Conservation (phyloP, 768 basidiomycete species). For the Auriscalpium vulgare region DNA sequence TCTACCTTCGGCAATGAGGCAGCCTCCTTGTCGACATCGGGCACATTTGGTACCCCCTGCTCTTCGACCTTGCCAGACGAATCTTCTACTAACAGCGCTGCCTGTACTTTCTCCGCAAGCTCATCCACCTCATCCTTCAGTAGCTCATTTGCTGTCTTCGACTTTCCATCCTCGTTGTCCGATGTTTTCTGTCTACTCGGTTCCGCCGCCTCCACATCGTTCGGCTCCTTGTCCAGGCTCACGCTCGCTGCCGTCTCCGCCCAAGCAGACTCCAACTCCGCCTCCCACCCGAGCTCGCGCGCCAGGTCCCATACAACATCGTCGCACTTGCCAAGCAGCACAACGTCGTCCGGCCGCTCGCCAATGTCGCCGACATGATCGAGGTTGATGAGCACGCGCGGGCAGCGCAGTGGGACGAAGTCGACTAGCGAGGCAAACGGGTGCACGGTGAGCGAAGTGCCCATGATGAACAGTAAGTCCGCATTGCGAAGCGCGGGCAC, state of each 20-base stretch:
- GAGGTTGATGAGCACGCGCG: conserved; percentile 15
- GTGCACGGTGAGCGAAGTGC: conserved; percentile 15
- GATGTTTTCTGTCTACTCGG: neutral
- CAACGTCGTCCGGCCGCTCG: conserved; percentile 5
- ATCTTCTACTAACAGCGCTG: neutral
- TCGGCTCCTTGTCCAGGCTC: neutral
- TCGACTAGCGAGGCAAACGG: conserved; percentile 12
- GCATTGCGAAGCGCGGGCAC: conserved; percentile 50
- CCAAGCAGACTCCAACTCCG: conserved; percentile 12
- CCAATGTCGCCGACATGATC: conserved; percentile 11
- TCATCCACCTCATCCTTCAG: neutral
- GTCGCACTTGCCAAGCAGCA: conserved; percentile 15
- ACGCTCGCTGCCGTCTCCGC: neutral
- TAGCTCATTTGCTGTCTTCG: neutral
- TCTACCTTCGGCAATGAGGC: no score
- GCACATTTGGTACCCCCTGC: no score
- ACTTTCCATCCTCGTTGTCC: neutral
- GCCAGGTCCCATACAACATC: conserved; percentile 12
- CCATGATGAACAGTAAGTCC: conserved; percentile 42
- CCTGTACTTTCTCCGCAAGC: neutral
- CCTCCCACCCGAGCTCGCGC: conserved; percentile 14
- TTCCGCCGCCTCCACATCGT: neutral
- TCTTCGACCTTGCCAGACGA: neutral
- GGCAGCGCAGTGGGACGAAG: conserved; percentile 5
- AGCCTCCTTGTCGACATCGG: no score